Conservation (phyloP, 108 stramenopile genomes). For the Fragilaria crotonensis region DNA sequence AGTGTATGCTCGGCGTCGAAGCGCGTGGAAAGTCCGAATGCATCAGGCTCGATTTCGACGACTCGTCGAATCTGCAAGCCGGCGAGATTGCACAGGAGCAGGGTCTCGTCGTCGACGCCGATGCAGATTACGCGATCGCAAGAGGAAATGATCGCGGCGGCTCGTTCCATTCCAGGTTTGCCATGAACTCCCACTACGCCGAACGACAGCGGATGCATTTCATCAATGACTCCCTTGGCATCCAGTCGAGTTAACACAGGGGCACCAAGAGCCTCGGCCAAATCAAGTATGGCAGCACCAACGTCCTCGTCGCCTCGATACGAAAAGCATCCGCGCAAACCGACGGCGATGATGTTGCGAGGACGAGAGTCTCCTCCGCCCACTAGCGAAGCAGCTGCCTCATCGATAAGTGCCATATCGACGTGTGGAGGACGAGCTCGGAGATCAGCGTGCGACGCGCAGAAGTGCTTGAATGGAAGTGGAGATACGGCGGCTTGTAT, state of each 20-base stretch:
- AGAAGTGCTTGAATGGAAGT: conserved; percentile 11
- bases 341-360: conserved; percentile 19
- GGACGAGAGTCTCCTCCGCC: conserved; percentile 2
- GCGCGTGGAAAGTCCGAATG: conserved; percentile 1
- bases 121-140: conserved; percentile 27
- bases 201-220: conserved; percentile 23
- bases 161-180: conserved; percentile 25
- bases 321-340: conserved; percentile 24
- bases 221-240: conserved; percentile 37
- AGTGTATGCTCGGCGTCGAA: conserved; percentile 10
- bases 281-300: conserved; percentile 7
- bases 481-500: conserved; percentile 25
- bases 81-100: conserved; percentile 24
- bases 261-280: conserved; percentile 26
- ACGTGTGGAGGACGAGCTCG: conserved; percentile 6
- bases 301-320: not conserved
- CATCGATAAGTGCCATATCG: not conserved
- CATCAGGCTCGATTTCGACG: conserved; percentile 19
- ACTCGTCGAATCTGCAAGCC: conserved; percentile 25
- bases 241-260: conserved; percentile 33
- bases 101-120: conserved; percentile 29
- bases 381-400: conserved; percentile 6
- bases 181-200: conserved; percentile 45
- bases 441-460: conserved; percentile 12
- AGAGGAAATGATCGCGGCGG: conserved; percentile 17